These are phyloP conservation scores for Stagonosporopsis vannaccii DNA, from an alignment of 2,329 filamentous ascomycete genomes.

Conservation along the genomic window DNA sequence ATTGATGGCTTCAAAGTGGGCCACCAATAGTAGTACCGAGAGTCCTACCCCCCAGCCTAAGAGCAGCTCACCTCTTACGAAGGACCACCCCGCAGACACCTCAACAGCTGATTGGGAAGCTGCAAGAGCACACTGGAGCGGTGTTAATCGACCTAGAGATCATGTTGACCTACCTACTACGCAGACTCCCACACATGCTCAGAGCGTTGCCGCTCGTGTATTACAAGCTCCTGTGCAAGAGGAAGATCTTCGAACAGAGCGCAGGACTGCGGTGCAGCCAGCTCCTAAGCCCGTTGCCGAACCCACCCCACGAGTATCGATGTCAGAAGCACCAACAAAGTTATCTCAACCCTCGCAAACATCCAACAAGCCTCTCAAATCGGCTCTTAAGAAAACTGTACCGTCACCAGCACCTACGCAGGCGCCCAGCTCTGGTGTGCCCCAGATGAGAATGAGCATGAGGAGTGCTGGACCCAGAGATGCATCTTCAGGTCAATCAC, in stretches of 20 bases:
- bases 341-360: slow-evolving; percentile 23
- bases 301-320: background rate
- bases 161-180: slow-evolving; percentile 40
- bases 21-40: slow-evolving; percentile 26
- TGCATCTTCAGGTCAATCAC: slow-evolving; percentile 20
- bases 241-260: slow-evolving; percentile 9
- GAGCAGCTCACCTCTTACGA: slow-evolving; percentile 3
- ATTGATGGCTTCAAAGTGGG: slow-evolving; percentile 35
- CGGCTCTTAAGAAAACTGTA: slow-evolving; percentile 51
- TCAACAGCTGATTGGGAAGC: slow-evolving; percentile 68
- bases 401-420: slow-evolving; percentile 27
- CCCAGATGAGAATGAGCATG: slow-evolving; percentile 50
- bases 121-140: slow-evolving; percentile 74
- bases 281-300: background rate
- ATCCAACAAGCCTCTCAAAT: slow-evolving; percentile 47
- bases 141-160: slow-evolving; percentile 68
- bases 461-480: slow-evolving; percentile 23
- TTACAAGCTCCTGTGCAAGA: slow-evolving; percentile 22
- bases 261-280: slow-evolving; percentile 1
- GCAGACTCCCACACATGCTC: slow-evolving; percentile 4
- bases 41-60: slow-evolving; percentile 22
- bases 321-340: slow-evolving; percentile 10
- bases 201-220: slow-evolving; percentile 17
- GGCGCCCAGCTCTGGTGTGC: slow-evolving; percentile 19
- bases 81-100: slow-evolving; percentile 18